Percentiles rank a stretch among this genome's conserved stretches.
These are phyloP conservation scores for Lepidopterella palustris DNA, from an alignment of 495 filamentous ascomycete genomes.

Conservation along the genomic window DNA sequence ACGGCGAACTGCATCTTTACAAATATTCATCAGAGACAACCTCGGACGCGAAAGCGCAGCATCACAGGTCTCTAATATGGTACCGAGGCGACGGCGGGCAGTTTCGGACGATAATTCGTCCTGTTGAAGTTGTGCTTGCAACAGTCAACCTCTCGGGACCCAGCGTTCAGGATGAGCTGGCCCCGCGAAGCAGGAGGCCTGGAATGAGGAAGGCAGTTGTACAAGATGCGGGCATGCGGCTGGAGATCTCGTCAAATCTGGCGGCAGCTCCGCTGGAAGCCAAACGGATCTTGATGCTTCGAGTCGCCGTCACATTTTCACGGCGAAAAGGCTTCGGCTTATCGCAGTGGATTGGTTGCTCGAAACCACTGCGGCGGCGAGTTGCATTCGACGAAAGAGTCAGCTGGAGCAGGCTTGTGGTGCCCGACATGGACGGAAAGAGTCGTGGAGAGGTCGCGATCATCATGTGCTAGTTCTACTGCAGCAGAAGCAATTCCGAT, in stretches of 20 bases:
- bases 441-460: neutral
- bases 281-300: slow-evolving; percentile 1
- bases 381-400: slow-evolving; percentile 17
- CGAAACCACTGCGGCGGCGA: slow-evolving; percentile 15
- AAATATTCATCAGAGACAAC: neutral
- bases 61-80: neutral
- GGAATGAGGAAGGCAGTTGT: neutral
- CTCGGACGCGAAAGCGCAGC: neutral
- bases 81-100: slow-evolving; percentile 4
- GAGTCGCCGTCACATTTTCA: slow-evolving; percentile 11
- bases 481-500: slow-evolving; percentile 9
- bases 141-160: neutral
- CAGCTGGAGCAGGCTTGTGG: slow-evolving; percentile 15
- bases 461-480: slow-evolving; percentile 21
- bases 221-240: slow-evolving; percentile 15
- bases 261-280: neutral
- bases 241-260: slow-evolving; percentile 18
- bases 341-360: slow-evolving; percentile 9
- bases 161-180: neutral
- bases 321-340: slow-evolving; percentile 5
- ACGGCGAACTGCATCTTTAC: neutral
- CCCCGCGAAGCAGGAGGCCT: neutral
- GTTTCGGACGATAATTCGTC: neutral
- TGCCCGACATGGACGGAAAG: neutral
- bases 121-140: slow-evolving; percentile 3